Evolutionary conservation across 2,329 filamentous ascomycete species (phyloP), one percentile per base, ranked within the genome.

Genomic region (Fusarium vanettenii): DNA sequence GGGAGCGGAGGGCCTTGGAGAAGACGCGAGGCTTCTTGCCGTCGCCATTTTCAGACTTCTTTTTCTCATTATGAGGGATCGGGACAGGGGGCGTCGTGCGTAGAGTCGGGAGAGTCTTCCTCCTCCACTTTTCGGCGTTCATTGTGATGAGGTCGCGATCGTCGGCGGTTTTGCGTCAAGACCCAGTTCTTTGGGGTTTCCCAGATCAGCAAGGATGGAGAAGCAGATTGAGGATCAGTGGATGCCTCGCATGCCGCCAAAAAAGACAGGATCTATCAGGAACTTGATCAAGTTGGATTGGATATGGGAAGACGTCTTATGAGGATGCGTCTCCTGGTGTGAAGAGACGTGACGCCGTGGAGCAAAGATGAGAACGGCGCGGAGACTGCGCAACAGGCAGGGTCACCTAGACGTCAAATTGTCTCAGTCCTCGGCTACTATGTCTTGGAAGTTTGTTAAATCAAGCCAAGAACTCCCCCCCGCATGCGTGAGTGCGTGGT

Each of bases 1-100:
- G 75, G 3, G 83, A 84, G 39, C 83, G 83, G 27, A 85, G 76
- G 18, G 83, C 83, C 63, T 82, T 82, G 13, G 82, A 80, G 29
- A 85, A 78, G 33, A 79, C 79, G 20, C 81, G 81, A 10, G 83
- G 81, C 35, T 82, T 82, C 77, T 82, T 84, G 71, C 71, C 74
- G 45, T 83, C 82, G 57, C 64, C 64, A 39, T 75, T 63, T 14
- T 81, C 78, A 22, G 75, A 50, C 55, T 77, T 69, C 48, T 78
- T 74, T 60, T 64, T 57, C 22, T 65, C 67, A 62, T 70, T 73
- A 64, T 70, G 60, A 31, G 67, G 76, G 64, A 72, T 78, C 63
- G 64, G 67, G 65, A 72, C 67, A 55, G 79, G 76, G 4, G 76
- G 73, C 10, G 73, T 73, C 27, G 78, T 76, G 57, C 77, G 76